These are phyloP conservation scores for Chalciporus sp. DNA, from an alignment of 1,284 basidiomycete species.

Conservation along the genomic window DNA sequence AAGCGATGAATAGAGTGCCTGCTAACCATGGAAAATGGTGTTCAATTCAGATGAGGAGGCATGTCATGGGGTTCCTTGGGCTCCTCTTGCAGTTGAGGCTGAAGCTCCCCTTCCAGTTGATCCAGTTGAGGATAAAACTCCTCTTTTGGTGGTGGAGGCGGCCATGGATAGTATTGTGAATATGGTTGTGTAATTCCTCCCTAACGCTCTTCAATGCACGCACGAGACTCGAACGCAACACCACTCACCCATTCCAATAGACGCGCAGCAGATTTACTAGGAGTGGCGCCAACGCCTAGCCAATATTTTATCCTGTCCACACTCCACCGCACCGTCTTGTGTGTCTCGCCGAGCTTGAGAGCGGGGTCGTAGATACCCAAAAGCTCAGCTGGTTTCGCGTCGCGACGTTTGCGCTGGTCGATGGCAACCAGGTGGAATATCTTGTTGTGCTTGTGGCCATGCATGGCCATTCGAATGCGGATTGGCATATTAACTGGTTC, in stretches of 20 bases:
- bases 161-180: conserved; percentile 53
- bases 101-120: too few relatives aligned
- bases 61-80: too few relatives aligned
- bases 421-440: conserved; percentile 91
- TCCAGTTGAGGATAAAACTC: too few relatives aligned
- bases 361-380: conserved; percentile 87
- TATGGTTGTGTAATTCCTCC: conserved; percentile 47
- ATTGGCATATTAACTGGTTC: conserved; percentile 65
- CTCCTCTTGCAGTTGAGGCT: too few relatives aligned
- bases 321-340: conserved; percentile 89
- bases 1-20: background rate
- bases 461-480: conserved; percentile 84
- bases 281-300: conserved; percentile 84
- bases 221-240: background rate
- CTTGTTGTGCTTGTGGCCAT: conserved; percentile 79
- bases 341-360: conserved; percentile 38
- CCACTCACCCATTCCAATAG: conserved; percentile 78
- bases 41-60: conserved; percentile 11
- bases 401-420: conserved; percentile 71
- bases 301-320: conserved; percentile 89
- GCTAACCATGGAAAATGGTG: background rate
- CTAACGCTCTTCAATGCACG: conserved; percentile 41
- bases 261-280: conserved; percentile 77
- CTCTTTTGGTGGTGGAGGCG: conserved; percentile 18
- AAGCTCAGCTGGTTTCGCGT: conserved; percentile 90